Base-by-base conservation (phyloP, 1,284 basidiomycete species). In the Apiotrichum brassicae region DNA sequence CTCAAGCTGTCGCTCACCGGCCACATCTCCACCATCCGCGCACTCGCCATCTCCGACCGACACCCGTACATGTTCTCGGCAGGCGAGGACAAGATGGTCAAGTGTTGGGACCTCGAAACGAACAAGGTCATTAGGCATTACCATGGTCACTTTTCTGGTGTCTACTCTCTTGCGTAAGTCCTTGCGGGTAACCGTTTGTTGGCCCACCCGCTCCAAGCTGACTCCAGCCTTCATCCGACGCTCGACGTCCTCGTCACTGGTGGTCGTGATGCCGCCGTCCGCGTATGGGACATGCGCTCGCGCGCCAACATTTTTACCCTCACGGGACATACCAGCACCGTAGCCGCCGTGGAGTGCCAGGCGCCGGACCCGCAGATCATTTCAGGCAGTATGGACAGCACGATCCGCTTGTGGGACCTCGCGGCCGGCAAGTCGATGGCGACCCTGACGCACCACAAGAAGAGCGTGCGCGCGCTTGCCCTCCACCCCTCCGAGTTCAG, bases 51-150 rank as follows among this genome's bases (percentile, higher is more conserved):
- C 19, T 93, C 89, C 1, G 76, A 85, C 8, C 77, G 94, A 50
- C 94, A 97, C 75, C 95, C 94, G 2, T 98, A 99, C 72, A 76
- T 99, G 23, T 99, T 99, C 71, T 95, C 91, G 7, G 92, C 87
- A 54, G 92, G 89, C 46, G 94, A 99, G 74, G 94, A 99, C 75
- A 97, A 97, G 87, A 95, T 95, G 89, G 93, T 99, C 39, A 98
- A 97, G 77, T 98, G 95, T 66, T 98, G 95, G 95, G 94, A 99
- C 68, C 75, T 99, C 47, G 95, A 99, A 75, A 86, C 87, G 19
- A 99, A 99, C 79, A 97, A 97, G 73, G 94, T 98, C 56, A 97
- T 99, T 57, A 81, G 94, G 35, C 92, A 97, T 71, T 98, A 98
- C 71, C 92, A 97, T 67, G 94, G 94, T 2, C 94, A 98, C 72